Evolutionary conservation across 306 rosid genomes (phyloP).

Genomic region (Lathyrus tuberosus): DNA sequence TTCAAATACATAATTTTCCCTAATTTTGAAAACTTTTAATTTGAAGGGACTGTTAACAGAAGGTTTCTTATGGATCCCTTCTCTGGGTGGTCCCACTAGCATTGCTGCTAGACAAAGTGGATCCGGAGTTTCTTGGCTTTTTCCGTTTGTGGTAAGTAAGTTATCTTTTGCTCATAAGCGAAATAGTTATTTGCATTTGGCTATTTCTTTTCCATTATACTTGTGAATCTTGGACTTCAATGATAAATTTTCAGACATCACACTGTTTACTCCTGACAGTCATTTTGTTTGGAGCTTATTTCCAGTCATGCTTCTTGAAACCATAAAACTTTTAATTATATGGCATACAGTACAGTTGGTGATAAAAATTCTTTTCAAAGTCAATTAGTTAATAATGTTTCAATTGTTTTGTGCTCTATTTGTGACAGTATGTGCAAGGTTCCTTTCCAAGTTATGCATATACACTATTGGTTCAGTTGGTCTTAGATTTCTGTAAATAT

Average conservation of each 20-base stretch:
- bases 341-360: slow-evolving; percentile 6
- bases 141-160: slow-evolving; percentile 89
- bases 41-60: slow-evolving; percentile 92
- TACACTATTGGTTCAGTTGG: slow-evolving; percentile 1
- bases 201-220: neutral
- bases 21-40: slow-evolving; percentile 41
- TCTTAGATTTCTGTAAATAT: slow-evolving; percentile 15
- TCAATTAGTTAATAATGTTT: neutral
- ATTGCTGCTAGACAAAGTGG: slow-evolving; percentile 99
- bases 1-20: slow-evolving; percentile 20
- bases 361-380: neutral
- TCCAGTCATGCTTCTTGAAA: slow-evolving; percentile 22
- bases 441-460: slow-evolving; percentile 8
- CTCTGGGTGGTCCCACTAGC: slow-evolving; percentile 95
- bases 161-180: slow-evolving; percentile 28
- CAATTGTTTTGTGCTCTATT: slow-evolving; percentile 10
- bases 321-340: neutral
- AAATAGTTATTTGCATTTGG: slow-evolving; percentile 34
- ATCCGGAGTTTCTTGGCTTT: slow-evolving; percentile 90
- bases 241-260: slow-evolving; percentile 15
- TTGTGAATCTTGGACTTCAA: slow-evolving; percentile 3
- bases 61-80: slow-evolving; percentile 99
- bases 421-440: neutral
- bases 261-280: neutral
- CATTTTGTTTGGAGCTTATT: neutral